Conservation (phyloP, 441 rosid species). For the Eutrema salsugineum region DNA sequence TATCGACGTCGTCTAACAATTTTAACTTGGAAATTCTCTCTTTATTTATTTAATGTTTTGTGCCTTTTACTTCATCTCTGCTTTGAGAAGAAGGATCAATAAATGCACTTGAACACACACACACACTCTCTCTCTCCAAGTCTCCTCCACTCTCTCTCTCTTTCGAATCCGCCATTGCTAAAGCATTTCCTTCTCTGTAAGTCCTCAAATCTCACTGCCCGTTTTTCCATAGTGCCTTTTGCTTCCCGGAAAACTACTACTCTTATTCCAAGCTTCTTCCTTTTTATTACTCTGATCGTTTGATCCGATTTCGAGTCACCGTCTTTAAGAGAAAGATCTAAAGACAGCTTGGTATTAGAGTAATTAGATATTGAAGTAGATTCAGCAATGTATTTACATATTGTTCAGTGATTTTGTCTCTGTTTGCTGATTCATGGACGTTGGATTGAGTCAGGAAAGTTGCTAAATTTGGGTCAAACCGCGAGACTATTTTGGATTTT, state of each 20-base stretch:
- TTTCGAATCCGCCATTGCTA: constrained; percentile 16
- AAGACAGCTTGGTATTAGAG: neutral
- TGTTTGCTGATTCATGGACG: constrained; percentile 9
- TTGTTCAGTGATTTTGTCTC: neutral
- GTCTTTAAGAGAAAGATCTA: constrained; percentile 17
- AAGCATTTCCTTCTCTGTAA: constrained; percentile 1
- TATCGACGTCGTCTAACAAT: constrained; percentile 11
- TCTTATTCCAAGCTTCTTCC: constrained; percentile 8
- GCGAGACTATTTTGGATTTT: neutral
- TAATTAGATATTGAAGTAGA: neutral
- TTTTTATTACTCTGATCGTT: constrained; percentile 6
- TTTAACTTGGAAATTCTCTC: neutral
- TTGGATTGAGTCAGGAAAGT: constrained; percentile 25
- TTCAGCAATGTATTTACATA: neutral
- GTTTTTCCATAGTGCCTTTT: neutral
- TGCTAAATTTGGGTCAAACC: constrained; percentile 22
- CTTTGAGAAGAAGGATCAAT: constrained; percentile 39
- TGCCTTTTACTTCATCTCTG: constrained; percentile 35
- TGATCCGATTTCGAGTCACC: constrained; percentile 20
- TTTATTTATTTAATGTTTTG: neutral
- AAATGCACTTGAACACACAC: constrained; percentile 31
- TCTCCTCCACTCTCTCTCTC: constrained; percentile 13
- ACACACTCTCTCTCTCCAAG: constrained; percentile 7
- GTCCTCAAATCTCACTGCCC: constrained; percentile 12
- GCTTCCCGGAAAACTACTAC: neutral